A percentile compares a stretch with the other conserved stretches of the same genome.
Evolutionary conservation across 176 grass and related monocot genomes (phyloP).

Genomic region (Aegilops longissima): DNA sequence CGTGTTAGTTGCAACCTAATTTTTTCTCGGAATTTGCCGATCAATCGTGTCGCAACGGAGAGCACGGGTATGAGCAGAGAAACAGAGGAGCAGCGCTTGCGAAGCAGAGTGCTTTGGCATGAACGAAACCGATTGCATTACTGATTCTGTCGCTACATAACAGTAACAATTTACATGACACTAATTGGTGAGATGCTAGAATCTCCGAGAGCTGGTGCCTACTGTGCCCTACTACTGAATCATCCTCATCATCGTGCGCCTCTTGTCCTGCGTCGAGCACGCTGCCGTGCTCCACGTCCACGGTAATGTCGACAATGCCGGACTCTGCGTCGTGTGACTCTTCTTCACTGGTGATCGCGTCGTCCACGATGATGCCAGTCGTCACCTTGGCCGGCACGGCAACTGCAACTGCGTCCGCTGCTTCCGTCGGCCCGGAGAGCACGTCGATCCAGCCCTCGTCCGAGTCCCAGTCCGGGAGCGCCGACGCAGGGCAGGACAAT

Average conservation of each 20-base stretch:
- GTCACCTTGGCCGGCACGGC: background rate
- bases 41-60: background rate
- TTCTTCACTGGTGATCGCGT: background rate
- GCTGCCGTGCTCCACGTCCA: background rate
- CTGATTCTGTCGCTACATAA: background rate
- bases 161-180: background rate
- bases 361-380: background rate
- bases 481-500: slow-evolving; percentile 14
- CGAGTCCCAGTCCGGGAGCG: slow-evolving; percentile 39
- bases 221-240: background rate
- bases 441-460: slow-evolving; percentile 48
- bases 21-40: background rate
- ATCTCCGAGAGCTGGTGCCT: background rate
- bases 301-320: background rate
- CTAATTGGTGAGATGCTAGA: background rate
- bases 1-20: background rate
- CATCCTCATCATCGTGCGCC: background rate
- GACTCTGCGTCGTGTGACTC: background rate
- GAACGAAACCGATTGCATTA: background rate
- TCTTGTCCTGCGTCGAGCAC: background rate
- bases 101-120: background rate
- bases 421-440: background rate
- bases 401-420: background rate
- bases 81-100: background rate
- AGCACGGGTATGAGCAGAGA: background rate